Evolutionary conservation across 106 monocot genomes (phyloP), one percentile per base, ranked within the genome.

Genomic region (Allium sativum): DNA sequence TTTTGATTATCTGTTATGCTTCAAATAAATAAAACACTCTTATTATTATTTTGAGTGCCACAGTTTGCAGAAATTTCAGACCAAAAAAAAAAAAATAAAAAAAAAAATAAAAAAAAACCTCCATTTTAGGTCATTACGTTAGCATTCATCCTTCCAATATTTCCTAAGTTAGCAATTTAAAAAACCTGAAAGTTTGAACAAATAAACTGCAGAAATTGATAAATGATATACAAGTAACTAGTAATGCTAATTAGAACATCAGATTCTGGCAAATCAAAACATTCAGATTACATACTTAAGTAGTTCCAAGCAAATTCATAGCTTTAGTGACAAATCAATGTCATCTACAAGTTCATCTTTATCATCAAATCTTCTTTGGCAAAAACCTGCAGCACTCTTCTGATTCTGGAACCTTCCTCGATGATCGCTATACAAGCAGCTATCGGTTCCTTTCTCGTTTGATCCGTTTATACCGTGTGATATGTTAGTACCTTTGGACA

Each of bases 241-340:
- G 12, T 3, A 52, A 52, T 16, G 9, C 15, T 16, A 52, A 52
- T 13, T 52, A 13, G 9, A 0, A 16, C 9, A 52, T 52, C 16
- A 52, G 16, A 12, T 52, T 8, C 7, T 13, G 9, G 16, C 16
- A 12, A 16, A 52, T 52, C 4, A 52, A 52, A 13, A 10, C 12
- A 31, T 31, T 31, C 31, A 31, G 31, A 31, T 31, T 31, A 31
- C 31, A 31, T 31, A 31, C n/a, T n/a, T n/a, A n/a, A n/a, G n/a
- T n/a, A n/a, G 1, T 31, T 31, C 5, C 31, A 31, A 31, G 31
- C 31, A 31, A 31, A 31, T 31, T 81, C 65, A 81, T 43, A 81
- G 65, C 61, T 64, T 72, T 9, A 81, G 68, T 40, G 72, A 76
- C 58, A 81, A 72, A 60, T 81, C 81, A 40, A 81, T 59, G 15